Conservation (phyloP, 371 early-diverging fungal genomes). For the Rhizopus arrhizus region DNA sequence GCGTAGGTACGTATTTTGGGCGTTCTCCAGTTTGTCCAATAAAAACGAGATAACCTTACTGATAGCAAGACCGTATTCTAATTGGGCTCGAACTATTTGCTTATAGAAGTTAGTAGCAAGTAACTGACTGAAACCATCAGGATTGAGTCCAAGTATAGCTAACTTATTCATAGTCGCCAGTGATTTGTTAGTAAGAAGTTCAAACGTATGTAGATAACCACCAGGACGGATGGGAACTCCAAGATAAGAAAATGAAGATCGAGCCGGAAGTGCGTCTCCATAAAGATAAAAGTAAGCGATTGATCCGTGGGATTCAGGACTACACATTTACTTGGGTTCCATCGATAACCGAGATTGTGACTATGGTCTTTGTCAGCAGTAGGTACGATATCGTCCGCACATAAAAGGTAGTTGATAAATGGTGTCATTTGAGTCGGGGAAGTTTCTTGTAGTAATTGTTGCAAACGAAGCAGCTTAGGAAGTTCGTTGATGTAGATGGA, state of each 20-base stretch:
- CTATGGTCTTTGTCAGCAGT: slow-evolving; percentile 14
- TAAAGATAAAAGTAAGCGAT: slow-evolving; percentile 11
- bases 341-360: slow-evolving; percentile 14
- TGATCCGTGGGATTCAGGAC: too few relatives aligned
- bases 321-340: slow-evolving; percentile 12
- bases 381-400: slow-evolving; percentile 15
- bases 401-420: slow-evolving; percentile 8
- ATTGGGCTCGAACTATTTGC: slow-evolving; percentile 15
- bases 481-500: slow-evolving; percentile 31
- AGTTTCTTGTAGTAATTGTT: neutral
- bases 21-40: slow-evolving; percentile 1
- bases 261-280: slow-evolving; percentile 10
- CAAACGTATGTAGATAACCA: slow-evolving; percentile 23
- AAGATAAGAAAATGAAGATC: slow-evolving; percentile 16
- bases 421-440: neutral
- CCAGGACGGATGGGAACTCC: slow-evolving; percentile 14
- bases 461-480: slow-evolving; percentile 9
- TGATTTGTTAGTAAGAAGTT: neutral
- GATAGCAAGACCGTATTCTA: slow-evolving; percentile 25
- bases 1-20: slow-evolving; percentile 14
- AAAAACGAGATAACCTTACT: neutral
- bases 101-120: slow-evolving; percentile 4
- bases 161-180: neutral
- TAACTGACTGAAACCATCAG: neutral
- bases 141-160: neutral